Percentiles rank a stretch among this genome's conserved stretches.
These are phyloP conservation scores for Cystofilobasidium macerans DNA, from an alignment of 768 basidiomycete species.

Conservation along the genomic window DNA sequence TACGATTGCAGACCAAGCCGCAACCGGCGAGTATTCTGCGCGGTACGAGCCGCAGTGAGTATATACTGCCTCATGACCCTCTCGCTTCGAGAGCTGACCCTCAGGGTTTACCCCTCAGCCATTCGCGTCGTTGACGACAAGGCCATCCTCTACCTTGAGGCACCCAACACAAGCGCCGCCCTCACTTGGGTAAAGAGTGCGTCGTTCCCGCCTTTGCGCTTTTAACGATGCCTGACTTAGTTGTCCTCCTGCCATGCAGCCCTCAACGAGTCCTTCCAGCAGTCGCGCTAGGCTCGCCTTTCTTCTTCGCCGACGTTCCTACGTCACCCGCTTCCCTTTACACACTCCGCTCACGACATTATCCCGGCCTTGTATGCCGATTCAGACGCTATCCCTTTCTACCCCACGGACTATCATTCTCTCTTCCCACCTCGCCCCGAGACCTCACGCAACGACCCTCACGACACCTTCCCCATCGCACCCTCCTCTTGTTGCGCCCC, in stretches of 20 bases:
- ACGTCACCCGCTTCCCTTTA: slow-evolving; percentile 63
- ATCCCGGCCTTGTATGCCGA: neutral
- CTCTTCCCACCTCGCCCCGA: no score
- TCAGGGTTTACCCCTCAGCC: neutral
- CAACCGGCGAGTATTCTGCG: slow-evolving; percentile 84
- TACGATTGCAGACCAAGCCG: slow-evolving; percentile 85
- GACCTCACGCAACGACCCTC: neutral
- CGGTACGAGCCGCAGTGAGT: slow-evolving; percentile 53
- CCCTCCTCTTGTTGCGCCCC: no score
- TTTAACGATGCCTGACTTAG: neutral
- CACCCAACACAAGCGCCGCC: slow-evolving; percentile 9
- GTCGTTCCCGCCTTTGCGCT: neutral
- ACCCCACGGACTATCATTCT: neutral
- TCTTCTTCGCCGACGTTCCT: no score
- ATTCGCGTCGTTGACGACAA: slow-evolving; percentile 22
- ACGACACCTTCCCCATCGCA: neutral
- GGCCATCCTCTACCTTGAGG: slow-evolving; percentile 24
- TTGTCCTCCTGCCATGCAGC: neutral
- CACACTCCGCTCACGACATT: slow-evolving; percentile 67
- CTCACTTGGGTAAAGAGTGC: slow-evolving; percentile 15
- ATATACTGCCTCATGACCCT: no score
- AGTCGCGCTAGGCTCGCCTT: neutral
- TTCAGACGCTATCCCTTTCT: no score
- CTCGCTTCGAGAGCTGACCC: neutral
- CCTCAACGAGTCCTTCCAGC: slow-evolving; percentile 9